phyloP scores from a whole-genome alignment of 768 basidiomycete species.

The Panellus pusillus region DNA sequence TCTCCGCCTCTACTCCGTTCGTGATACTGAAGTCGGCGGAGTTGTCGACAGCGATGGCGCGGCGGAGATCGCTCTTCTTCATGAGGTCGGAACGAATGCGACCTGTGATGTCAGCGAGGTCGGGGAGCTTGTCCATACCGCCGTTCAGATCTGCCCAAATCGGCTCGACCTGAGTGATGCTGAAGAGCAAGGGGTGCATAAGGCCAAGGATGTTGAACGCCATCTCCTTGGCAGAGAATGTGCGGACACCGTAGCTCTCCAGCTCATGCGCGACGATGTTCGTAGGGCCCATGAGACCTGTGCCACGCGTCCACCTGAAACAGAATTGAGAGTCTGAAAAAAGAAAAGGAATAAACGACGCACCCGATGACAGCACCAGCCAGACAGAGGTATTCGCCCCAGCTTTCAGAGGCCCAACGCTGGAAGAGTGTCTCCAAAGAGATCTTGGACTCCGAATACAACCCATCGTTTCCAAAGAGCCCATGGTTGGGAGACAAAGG shows the following conservation, averaged over 20 bases:
- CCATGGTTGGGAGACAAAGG: slow-evolving; percentile 98
- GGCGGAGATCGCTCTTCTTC: slow-evolving; percentile 89
- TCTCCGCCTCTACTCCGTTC: slow-evolving; percentile 89
- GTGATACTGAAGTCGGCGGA: slow-evolving; percentile 92
- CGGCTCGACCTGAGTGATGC: slow-evolving; percentile 98
- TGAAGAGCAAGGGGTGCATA: slow-evolving; percentile 99
- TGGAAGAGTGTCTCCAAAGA: slow-evolving; percentile 98
- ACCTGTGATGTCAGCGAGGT: slow-evolving; percentile 87
- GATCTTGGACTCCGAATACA: slow-evolving; percentile 98
- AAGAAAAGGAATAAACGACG: slow-evolving; percentile 26
- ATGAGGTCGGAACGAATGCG: slow-evolving; percentile 82
- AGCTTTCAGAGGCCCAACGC: slow-evolving; percentile 96
- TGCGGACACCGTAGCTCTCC: slow-evolving; percentile 90
- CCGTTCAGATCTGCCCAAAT: slow-evolving; percentile 99
- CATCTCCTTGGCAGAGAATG: slow-evolving; percentile 99
- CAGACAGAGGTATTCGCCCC: slow-evolving; percentile 98
- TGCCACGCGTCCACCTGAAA: slow-evolving; percentile 93
- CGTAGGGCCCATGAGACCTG: slow-evolving; percentile 93
- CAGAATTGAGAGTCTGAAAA: slow-evolving; percentile 10
- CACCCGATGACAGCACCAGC: slow-evolving; percentile 98
- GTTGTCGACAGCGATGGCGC: slow-evolving; percentile 91
- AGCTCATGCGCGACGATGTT: slow-evolving; percentile 94
- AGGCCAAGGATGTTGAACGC: slow-evolving; percentile 99
- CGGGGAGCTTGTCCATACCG: slow-evolving; percentile 96
- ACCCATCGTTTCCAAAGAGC: slow-evolving; percentile 94